These are phyloP conservation scores for Thelephora ganbajun DNA, from an alignment of 768 basidiomycete genomes.

Conservation along the genomic window DNA sequence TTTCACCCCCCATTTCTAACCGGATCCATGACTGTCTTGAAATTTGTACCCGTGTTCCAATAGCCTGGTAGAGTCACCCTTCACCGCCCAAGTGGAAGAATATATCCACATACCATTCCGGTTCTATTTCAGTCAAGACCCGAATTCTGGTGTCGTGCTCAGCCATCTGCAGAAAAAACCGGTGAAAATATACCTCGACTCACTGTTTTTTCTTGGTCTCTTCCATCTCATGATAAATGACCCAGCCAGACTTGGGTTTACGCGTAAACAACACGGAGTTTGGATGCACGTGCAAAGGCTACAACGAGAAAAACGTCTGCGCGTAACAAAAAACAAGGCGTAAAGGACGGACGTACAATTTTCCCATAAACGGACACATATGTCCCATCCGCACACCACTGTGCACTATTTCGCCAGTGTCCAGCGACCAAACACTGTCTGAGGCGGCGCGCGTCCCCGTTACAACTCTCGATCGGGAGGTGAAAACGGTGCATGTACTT, in stretches of 20 bases:
- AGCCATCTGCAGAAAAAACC: constrained; percentile 7
- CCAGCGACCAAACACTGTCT: constrained; percentile 85
- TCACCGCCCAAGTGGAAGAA: constrained; percentile 4
- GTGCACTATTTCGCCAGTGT: constrained; percentile 89
- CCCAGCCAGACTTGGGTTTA: constrained; percentile 84
- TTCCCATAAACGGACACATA: constrained; percentile 82
- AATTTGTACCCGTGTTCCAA: constrained; percentile 37
- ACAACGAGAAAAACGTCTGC: constrained; percentile 6
- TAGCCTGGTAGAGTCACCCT: constrained; percentile 19
- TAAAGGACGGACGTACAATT: constrained; percentile 33
- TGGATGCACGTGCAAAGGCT: constrained; percentile 86
- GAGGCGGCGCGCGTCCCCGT: constrained; percentile 74
- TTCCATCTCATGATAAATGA: constrained; percentile 90
- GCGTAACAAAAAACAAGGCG: not conserved
- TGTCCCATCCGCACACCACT: constrained; percentile 86
- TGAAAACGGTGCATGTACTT: constrained; percentile 91
- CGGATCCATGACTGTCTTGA: constrained; percentile 16
- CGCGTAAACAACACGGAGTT: constrained; percentile 90
- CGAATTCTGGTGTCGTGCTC: constrained; percentile 47
- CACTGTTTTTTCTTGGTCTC: constrained; percentile 93
- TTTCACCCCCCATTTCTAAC: too few relatives aligned
- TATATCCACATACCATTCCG: constrained; percentile 58
- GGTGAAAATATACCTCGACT: constrained; percentile 14
- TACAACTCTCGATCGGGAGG: constrained; percentile 71
- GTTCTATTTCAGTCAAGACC: constrained; percentile 86